Evolutionary conservation across 768 basidiomycete genomes (phyloP), one percentile per base, ranked within the genome.

Genomic region (Rhodosporidiobolus odoratus): DNA sequence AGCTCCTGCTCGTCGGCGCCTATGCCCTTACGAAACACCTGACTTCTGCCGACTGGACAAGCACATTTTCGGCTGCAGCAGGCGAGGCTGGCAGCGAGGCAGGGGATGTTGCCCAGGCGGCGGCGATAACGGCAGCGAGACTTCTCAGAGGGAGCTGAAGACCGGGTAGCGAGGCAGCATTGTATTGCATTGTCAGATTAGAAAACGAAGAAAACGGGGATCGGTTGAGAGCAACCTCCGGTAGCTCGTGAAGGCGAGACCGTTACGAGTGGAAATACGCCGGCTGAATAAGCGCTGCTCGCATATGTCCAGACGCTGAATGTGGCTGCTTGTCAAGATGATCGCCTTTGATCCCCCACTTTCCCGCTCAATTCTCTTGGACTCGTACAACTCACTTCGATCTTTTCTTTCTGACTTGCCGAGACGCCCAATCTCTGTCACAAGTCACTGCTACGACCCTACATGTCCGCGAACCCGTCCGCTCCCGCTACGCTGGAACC

Each of bases 1-100:
- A 77, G 52, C 54, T 77, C 9, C 65, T 77, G 23, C 71, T 77
- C 58, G 75, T 77, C 37, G 73, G 25, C 15, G 74, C 72, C 8
- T 77, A 66, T 54, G 60, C 30, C 21, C n/a, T 62, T 34, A 30
- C 32, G 9, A 56, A 41, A 1, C 37, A 50, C 13, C 45, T 57
- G 30, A 62, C 47, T 15, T 23, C 34, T n/a, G 61, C 16, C 3
- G 50, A 32, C 8, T 32, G 27, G 30, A 6, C 16, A 2, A 27
- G 2, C 4, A 35, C 5, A 12, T 21, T 9, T 15, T 30, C 1
- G 7, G 60, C 5, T 0, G 60, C 25, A 8, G 61, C 27, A 19
- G 27, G 27, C 12, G 27, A 5, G 52, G 5, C 50, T 10, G 61
- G 17, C 10, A 50, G 9, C 48, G 48, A 25, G 15, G 37, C 25